A percentile compares a stretch with the other conserved stretches of the same genome.
phyloP scores from a whole-genome alignment of 169 alveolate genomes.

The Plasmodium berghei region DNA sequence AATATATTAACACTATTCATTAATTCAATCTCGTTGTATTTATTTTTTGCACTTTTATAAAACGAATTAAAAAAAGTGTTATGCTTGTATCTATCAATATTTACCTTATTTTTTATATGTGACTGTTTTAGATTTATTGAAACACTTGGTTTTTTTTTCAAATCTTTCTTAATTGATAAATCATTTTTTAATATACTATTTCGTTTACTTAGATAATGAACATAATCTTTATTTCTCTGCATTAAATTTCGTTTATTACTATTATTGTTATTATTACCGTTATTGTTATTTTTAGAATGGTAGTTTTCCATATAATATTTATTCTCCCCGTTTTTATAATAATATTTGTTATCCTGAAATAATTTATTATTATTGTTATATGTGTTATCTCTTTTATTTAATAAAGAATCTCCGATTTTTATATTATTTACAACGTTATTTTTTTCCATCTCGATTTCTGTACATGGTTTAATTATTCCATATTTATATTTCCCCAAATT shows the following conservation, averaged over 20 bases:
- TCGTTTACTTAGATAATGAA: constrained; percentile 48
- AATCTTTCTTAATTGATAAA: constrained; percentile 24
- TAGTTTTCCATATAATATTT: constrained; percentile 6
- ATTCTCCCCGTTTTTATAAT: constrained; percentile 14
- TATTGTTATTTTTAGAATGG: background rate
- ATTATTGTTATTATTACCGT: background rate
- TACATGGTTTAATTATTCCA: constrained; percentile 6
- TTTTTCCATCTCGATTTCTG: constrained; percentile 8
- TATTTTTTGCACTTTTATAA: constrained; percentile 8
- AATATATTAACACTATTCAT: constrained; percentile 18
- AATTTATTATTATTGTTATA: background rate
- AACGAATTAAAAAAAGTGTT: constrained; percentile 1
- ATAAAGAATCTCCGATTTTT: background rate
- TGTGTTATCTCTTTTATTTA: background rate
- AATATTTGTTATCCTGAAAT: constrained; percentile 5
- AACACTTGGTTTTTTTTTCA: constrained; percentile 17
- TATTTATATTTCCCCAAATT: background rate
- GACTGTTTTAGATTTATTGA: background rate
- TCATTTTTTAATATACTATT: constrained; percentile 59
- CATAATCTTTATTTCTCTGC: constrained; percentile 62
- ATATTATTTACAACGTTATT: background rate
- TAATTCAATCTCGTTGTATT: constrained; percentile 10
- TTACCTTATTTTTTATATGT: constrained; percentile 1
- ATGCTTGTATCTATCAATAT: constrained; percentile 8
- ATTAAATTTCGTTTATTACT: constrained; percentile 53